Evolutionary conservation across 345 rosid genomes (phyloP), one percentile per base, ranked within the genome.

Genomic region (Pelargonium nanum): DNA sequence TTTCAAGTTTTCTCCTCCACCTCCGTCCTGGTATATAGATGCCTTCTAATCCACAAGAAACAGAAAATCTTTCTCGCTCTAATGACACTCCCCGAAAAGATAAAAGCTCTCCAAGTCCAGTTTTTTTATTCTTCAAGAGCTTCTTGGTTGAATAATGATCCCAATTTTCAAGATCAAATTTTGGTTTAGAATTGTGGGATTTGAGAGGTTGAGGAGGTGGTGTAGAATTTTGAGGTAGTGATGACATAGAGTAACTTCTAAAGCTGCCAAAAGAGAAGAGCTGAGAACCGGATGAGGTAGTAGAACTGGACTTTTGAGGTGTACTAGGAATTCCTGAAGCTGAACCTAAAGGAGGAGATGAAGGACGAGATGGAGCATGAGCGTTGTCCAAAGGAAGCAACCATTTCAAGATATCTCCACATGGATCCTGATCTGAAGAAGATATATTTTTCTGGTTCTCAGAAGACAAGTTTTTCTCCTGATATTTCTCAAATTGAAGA

Each of bases 231-330:
- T 89, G 99, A 61, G 97, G 96, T 53, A 90, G 79, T 54, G 99
- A 72, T 52, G 99, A 94, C 99, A 94, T 90, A 57, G 97, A 94
- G 75, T 94, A 90, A 75, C 93, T 94, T 82, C 97, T 83, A 71
- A 90, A 81, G 78, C 88, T 81, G 69, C 87, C 80, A 61, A 83
- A 83, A 58, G 99, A 87, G 54, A 90, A 83, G 72, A 94, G 83
- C 64, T 86, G 97, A 68, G 99, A 86, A 59, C 96, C 75, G 67
- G 96, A 77, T 68, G 91, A 72, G 59, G 67, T 40, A 34, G 85
- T 64, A 58, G 65, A 44, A 20, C 78, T 68, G 65, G 92, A 65
- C 75, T 75, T 86, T 58, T 78, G 80, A 64, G 87, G 68, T 60
- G 76, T 24, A 60, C 76, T 78, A 68, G 72, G 72, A 68, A 79